Evolutionary conservation across 352 stramenopile species (phyloP), one percentile per base, ranked within the genome.

Genomic region (Phytophthora multivora): DNA sequence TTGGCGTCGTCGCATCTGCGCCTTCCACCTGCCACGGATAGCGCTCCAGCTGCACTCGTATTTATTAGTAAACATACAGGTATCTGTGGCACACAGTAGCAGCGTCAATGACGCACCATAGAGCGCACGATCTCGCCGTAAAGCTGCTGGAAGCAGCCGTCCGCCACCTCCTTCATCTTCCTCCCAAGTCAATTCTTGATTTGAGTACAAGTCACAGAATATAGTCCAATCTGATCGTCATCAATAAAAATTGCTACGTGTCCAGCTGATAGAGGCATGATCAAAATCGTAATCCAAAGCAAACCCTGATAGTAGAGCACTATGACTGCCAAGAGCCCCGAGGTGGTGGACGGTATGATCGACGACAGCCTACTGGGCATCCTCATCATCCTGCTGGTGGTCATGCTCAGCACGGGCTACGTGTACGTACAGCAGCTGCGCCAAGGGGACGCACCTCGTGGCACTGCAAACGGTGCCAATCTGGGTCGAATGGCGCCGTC

Each of bases 141-240:
- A 58, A 95, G 79, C 72, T 95, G 87, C 75, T 91, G 81, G 75
- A 95, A 93, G 79, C 85, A 90, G 67, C 83, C 86, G 41, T 95
- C 87, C 2, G 87, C 85, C 33, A 95, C 83, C 47, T 95, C 87
- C 58, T 91, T 93, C 83, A 92, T 91, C 5, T 59, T 61, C 10
- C 3, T 23, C 13, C 23, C 36, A 2, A 5, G 46, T 30, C 23
- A 23, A 57, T 52, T 21, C 50, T 16, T 53, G 35, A 26, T 56
- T 58, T 33, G 33, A 40, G 16, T 16, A 9, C 45, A 41, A 12
- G 45, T 41, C 51, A 64, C 35, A 65, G 4, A 33, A 33, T 33
- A 33, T 33, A 33, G 28, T 33, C 28, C 28, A 5, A 40, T 40
- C 35, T 40, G 35, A 40, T n/a, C n/a, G n/a, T n/a, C n/a, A n/a